Base-by-base conservation (phyloP, 176 grass and related monocot genomes). In the Poa annua region DNA sequence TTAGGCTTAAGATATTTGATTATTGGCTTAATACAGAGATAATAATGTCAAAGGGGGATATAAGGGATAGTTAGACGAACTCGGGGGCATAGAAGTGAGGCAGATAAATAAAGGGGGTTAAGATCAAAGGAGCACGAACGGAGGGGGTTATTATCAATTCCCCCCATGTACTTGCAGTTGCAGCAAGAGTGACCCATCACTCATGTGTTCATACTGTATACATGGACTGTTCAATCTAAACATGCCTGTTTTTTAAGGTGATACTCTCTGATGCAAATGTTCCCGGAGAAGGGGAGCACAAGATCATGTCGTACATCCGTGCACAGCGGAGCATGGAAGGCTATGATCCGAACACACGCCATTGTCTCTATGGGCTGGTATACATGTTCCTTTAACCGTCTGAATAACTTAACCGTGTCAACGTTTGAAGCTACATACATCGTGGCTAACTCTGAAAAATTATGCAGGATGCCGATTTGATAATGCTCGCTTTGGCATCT, bases 251-350 rank as follows among this genome's bases (percentile, higher is more conserved):
- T 81, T 11, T 65, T 4, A 82, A 98, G 95, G 95, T 93, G 1
- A 91, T 98, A 74, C 38, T 94, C 4, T 94, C 90, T 24, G 90
- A 98, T 80, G 75, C 90, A 11, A 98, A 91, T 79, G 88, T 98
- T 32, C 95, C 87, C 10, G 95, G 95, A 52, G 95, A 98, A 84
- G 95, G 95, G n/a, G 95, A 93, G 86, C 95, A 98, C 82, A 98
- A 98, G 81, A 83, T 98, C 66, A 90, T 88, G 70, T 88, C 88
- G 16, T 98, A 88, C 85, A 98, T 98, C 39, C 86, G 92, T 0
- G 66, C 63, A 3, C 96, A 98, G 62, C 76, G 90, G 25, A 82
- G 86, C 80, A 70, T 73, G 48, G 85, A 88, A 41, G 75, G 44
- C 26, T 97, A 86, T 86, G 95, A 94, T 42, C 90, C 86, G 35